Base-by-base conservation (phyloP, 2,329 filamentous ascomycete species). In the Chrysoporthe puriensis region DNA sequence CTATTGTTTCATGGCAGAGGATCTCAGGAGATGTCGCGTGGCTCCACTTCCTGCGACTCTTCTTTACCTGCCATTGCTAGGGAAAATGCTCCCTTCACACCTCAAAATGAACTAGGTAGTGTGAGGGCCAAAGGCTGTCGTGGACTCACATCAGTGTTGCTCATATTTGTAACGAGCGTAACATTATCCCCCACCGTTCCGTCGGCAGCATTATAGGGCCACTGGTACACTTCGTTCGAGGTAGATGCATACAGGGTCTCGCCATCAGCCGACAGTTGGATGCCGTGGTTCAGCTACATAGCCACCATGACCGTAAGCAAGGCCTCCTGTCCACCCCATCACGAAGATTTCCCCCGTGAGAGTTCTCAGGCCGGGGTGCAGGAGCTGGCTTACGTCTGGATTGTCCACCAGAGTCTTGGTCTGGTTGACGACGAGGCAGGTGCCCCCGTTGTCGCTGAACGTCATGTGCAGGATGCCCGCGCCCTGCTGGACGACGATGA, bases 161-260 rank as follows among this genome's bases (percentile, higher is more conserved):
- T 81, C 89, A 93, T 92, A 71, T 87, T 87, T 48, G 79, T 80
- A 59, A 94, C 80, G 4, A 93, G 69, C 3, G 83, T 86, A 68
- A 80, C 80, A 62, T 81, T 83, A 63, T 74, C 71, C 57, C 74
- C 71, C 56, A 87, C 82, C 4, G 83, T 83, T 60, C 79, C 80
- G 9, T 81, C 77, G 2, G 76, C 74, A n/a, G 85, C 78, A 74
- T 91, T 83, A 75, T 94, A 94, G 40, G 81, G 75, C 87, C 89
- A 93, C 2, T 86, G 80, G 73, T 83, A 90, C 44, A 91, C 88
- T n/a, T 82, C 79, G 60, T 85, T 81, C 6, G 82, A 74, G 1
- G 84, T 85, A 0, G 90, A 92, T 18, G 84, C 85, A 72, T 86
- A 88, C 64, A 88, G 74, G 1, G 82, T 86, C 52, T 77, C 81